phyloP scores from a whole-genome alignment of 2,329 filamentous ascomycete genomes.

The Microsporum ferrugineum region DNA sequence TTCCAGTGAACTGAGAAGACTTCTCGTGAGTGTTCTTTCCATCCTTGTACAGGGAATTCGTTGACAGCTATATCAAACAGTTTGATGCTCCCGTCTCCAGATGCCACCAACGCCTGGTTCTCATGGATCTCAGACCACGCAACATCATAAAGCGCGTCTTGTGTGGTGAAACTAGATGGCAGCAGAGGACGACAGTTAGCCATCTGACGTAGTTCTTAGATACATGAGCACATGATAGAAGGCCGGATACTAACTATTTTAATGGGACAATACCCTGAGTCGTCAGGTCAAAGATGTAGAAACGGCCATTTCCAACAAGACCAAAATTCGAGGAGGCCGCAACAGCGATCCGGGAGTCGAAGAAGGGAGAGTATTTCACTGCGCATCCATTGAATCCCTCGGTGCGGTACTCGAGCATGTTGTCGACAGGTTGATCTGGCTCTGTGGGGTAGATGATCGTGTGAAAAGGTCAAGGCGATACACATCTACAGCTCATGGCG shows the following conservation, averaged over 20 bases:
- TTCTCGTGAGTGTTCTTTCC: constrained; percentile 86
- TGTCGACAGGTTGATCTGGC: constrained; percentile 7
- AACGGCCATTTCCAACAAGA: constrained; percentile 84
- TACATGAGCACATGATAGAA: neutral
- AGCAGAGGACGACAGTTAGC: neutral
- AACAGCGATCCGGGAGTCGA: constrained; percentile 86
- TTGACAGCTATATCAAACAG: constrained; percentile 75
- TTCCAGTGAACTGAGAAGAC: constrained; percentile 92
- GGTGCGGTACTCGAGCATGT: constrained; percentile 89
- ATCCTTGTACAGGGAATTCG: constrained; percentile 80
- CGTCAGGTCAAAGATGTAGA: constrained; percentile 75
- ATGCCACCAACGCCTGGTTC: constrained; percentile 80
- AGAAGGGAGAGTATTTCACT: constrained; percentile 97
- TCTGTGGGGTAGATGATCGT: neutral
- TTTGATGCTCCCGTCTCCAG: constrained; percentile 88
- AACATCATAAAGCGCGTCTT: constrained; percentile 90
- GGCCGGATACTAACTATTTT: constrained; percentile 52
- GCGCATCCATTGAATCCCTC: constrained; percentile 91
- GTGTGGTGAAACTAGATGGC: constrained; percentile 69
- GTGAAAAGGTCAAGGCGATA: neutral
- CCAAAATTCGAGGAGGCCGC: constrained; percentile 90
- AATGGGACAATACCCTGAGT: constrained; percentile 71
- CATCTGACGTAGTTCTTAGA: neutral
- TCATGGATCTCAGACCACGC: constrained; percentile 95
- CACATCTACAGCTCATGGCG: neutral